Evolutionary conservation across 1,284 basidiomycete genomes (phyloP).

Genomic region (Ustilago nuda): DNA sequence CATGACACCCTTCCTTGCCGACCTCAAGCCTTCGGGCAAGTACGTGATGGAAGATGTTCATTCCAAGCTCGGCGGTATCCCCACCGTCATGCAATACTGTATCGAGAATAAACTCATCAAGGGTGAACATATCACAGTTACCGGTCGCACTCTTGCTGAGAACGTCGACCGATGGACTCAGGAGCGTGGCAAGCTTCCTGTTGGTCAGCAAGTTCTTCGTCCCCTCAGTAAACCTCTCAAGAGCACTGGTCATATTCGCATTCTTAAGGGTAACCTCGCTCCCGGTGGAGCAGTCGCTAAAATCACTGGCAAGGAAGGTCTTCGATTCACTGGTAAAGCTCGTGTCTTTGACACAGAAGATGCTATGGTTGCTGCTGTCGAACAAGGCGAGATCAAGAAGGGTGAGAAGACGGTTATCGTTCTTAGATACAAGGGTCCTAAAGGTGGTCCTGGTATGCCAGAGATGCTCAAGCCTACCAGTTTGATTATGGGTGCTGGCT

Average conservation of each 20-base stretch:
- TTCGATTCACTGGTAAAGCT: slow-evolving; percentile 66
- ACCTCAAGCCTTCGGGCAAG: slow-evolving; percentile 68
- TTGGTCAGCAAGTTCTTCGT: slow-evolving; percentile 62
- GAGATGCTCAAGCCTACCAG: slow-evolving; percentile 83
- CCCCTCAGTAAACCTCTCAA: slow-evolving; percentile 66
- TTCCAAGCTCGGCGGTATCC: slow-evolving; percentile 64
- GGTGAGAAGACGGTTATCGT: slow-evolving; percentile 69
- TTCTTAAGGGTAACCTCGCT: slow-evolving; percentile 67
- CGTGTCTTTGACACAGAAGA: slow-evolving; percentile 68
- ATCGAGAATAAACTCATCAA: slow-evolving; percentile 71
- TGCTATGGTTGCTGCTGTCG: slow-evolving; percentile 66
- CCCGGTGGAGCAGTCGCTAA: slow-evolving; percentile 68
- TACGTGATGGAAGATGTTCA: slow-evolving; percentile 69
- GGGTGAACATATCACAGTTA: slow-evolving; percentile 68
- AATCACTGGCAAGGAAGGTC: slow-evolving; percentile 69
- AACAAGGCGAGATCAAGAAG: slow-evolving; percentile 63
- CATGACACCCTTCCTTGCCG: slow-evolving; percentile 66
- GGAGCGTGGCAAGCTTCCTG: slow-evolving; percentile 62
- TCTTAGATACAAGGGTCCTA: slow-evolving; percentile 68
- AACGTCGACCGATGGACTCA: slow-evolving; percentile 77
- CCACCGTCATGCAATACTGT: slow-evolving; percentile 71
- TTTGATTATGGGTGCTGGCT: slow-evolving; percentile 79
- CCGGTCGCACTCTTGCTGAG: slow-evolving; percentile 65
- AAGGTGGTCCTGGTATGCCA: slow-evolving; percentile 87
- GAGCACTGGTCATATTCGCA: slow-evolving; percentile 65